Evolutionary conservation across 345 rosid species (phyloP), one percentile per base, ranked within the genome.

Genomic region (Dipteronia sinensis): DNA sequence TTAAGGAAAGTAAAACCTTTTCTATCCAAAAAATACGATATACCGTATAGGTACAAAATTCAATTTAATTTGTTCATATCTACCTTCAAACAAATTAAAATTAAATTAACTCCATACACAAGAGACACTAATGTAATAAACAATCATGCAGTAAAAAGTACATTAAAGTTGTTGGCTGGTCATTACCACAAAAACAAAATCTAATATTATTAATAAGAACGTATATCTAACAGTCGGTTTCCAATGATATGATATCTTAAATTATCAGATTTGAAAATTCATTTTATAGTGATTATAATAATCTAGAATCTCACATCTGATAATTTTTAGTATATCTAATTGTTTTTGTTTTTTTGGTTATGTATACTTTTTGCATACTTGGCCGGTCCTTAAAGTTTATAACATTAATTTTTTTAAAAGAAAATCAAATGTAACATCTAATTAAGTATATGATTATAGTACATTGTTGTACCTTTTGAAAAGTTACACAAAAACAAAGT

Each of bases 351-450:
- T 29, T 29, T 29, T 47, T 47, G 53, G 55, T 4, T 69, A 22
- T 22, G 3, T 22, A 22, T 44, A 6, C 29, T 10, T 17, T 23
- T 19, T 27, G 59, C 10, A 49, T 12, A 10, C 31, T 34, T 22
- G 66, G 53, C 65, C 75, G 53, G 75, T 72, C 12, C 75, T 12
- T 13, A 34, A 31, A 34, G 69, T 34, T 34, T 27, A 16, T 5
- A 53, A 53, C n/a, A 4, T 16, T 16, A 1, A 16, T 12, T 49
- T 15, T 3, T 49, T 34, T 49, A 13, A 3, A 70, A 3, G 19
- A 71, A 4, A 16, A 7, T 34, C 10, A 6, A 34, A 40, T 40
- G 71, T 25, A 9, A 16, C 23, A 4, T 63, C 22, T 23, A n/a
- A n/a, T n/a, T n/a, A 15, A 9, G 34, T 1, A 10, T 1, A 10